Evolutionary conservation across 2,329 filamentous ascomycete species (phyloP), one percentile per base, ranked within the genome.

Genomic region (Colletotrichum tropicicola): DNA sequence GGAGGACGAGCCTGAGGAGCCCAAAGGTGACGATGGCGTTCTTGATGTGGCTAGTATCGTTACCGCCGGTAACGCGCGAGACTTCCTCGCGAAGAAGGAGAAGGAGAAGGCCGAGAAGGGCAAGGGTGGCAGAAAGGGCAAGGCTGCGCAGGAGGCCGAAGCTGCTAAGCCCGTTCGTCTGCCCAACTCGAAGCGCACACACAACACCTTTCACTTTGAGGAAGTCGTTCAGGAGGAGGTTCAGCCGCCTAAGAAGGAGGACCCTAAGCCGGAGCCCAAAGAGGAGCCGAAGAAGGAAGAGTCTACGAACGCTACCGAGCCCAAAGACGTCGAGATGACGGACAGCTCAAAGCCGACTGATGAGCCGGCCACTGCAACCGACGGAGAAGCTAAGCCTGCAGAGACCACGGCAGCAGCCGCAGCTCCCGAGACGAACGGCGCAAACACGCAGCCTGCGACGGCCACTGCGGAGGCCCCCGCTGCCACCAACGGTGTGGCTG

Each of bases 21-120:
- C n/a, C 75, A 77, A 4, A 43, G 78, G 79, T 2, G 82, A 84
- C 3, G 86, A 89, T 2, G 92, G 92, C 23, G 91, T 94, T 8
- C 82, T 96, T 3, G 92, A 96, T 70, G 92, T 96, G 48, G 93
- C 92, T n/a, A 91, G 87, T 69, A 94, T 96, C 68, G 92, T 96
- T 35, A 91, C 91, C 1, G 91, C 89, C 70, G 92, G 92, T 30
- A 92, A 93, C 75, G 93, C 93, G 70, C 88, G 89, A 70, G 92
- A 96, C 71, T 95, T 94, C 71, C 80, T 96, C 6, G 92, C 92
- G 9, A 92, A 92, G 78, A 93, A 92, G 75, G 92, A 95, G 73
- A 91, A 89, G 74, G 91, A 94, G 73, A 94, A 92, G 82, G 81
- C 79, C 3, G 85, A 86, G 63, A 82, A 84, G 21, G 88, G 85